Percentiles rank a stretch among this genome's conserved stretches.
phyloP scores from a whole-genome alignment of 441 rosid genomes.

The California macrophylla region DNA sequence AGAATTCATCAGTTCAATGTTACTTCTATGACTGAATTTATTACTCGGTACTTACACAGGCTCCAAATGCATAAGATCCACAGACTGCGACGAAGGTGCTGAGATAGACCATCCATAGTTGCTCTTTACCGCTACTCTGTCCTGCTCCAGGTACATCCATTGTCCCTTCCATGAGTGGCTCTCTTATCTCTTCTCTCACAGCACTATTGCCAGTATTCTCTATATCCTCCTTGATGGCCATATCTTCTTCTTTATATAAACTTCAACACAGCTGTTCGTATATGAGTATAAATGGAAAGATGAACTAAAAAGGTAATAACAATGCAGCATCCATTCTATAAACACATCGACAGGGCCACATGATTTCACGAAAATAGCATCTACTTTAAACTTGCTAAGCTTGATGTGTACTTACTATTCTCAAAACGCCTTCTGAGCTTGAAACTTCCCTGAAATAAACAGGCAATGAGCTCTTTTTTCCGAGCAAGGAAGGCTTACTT shows the following conservation, averaged over 20 bases:
- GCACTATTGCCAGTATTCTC: constrained; percentile 12
- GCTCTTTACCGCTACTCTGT: constrained; percentile 27
- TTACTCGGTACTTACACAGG: constrained; percentile 49
- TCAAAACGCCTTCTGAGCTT: background rate
- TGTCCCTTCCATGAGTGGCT: constrained; percentile 27
- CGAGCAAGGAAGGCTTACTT: constrained; percentile 1
- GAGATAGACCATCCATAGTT: constrained; percentile 63
- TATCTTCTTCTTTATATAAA: constrained; percentile 15
- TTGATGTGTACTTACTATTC: constrained; percentile 3
- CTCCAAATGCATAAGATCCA: constrained; percentile 79
- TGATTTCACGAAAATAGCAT: background rate
- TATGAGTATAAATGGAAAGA: constrained; percentile 11
- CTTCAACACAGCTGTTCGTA: background rate
- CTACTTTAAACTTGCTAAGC: background rate
- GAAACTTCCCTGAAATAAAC: background rate
- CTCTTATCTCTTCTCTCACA: constrained; percentile 21
- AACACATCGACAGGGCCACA: background rate
- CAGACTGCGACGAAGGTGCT: constrained; percentile 76
- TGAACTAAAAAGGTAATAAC: background rate
- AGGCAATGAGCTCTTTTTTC: background rate
- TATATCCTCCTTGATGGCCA: constrained; percentile 35
- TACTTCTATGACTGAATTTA: background rate
- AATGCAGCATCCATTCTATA: background rate
- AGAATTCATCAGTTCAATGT: background rate
- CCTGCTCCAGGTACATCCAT: constrained; percentile 19